These are phyloP conservation scores for Tricholoma sp. DNA, from an alignment of 768 basidiomycete genomes.

Conservation along the genomic window DNA sequence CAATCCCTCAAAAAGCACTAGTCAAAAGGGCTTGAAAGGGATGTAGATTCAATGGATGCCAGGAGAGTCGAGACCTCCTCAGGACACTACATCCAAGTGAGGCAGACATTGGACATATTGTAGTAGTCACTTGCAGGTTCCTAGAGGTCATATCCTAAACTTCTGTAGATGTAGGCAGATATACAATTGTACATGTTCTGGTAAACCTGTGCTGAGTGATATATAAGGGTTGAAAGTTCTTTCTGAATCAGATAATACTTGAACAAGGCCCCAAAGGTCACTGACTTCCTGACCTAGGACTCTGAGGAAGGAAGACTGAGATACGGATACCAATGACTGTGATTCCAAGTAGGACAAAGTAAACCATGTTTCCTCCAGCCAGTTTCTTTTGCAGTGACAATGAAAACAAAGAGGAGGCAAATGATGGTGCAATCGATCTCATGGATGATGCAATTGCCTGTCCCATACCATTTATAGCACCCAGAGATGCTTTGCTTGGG, in stretches of 20 bases:
- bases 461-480: conserved; percentile 49
- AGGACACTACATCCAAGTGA: no score
- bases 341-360: conserved; percentile 27
- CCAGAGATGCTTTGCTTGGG: conserved; percentile 38
- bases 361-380: conserved; percentile 41
- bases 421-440: conserved; percentile 47
- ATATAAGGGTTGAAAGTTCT: background rate
- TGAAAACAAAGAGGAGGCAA: conserved; percentile 55
- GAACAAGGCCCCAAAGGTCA: background rate
- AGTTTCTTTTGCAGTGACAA: conserved; percentile 40
- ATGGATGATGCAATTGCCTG: conserved; percentile 47
- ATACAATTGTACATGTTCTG: no score
- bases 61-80: no score
- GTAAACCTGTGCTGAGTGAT: no score
- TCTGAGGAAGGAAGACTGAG: conserved; percentile 19
- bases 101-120: no score
- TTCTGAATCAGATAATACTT: background rate
- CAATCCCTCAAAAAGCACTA: no score
- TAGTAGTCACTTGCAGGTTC: no score
- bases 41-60: no score
- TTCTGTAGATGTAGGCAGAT: no score
- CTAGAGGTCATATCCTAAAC: no score
- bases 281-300: background rate
- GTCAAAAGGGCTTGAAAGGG: no score
- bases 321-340: conserved; percentile 23